Evolutionary conservation across 1,284 basidiomycete genomes (phyloP), one percentile per base, ranked within the genome.

Genomic region (Boletellus dicymbophilus): DNA sequence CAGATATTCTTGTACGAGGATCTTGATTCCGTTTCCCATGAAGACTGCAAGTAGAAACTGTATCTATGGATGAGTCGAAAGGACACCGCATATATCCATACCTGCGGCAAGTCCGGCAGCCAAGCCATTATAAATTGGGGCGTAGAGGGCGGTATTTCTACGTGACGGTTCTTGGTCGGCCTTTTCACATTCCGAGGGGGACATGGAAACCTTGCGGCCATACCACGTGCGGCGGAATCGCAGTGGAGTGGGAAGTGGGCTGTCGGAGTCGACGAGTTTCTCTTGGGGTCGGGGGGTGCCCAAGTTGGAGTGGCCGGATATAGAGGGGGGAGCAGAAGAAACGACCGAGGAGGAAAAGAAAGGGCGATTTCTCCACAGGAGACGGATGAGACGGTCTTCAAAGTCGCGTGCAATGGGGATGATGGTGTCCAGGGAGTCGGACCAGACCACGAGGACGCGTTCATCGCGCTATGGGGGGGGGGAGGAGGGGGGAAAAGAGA

Each of bases 301-400:
- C 3, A 48, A 3, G n/a, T 55, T 38, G 5, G 65, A 69, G 41
- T 68, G 66, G 5, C 62, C 58, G 9, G 63, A 65, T 25, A 53
- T 16, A 0, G 72, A 73, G n/a, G 51, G 40, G 2, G 58, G 57
- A 5, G 53, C 49, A 21, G 58, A 43, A 10, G 59, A 58, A 1
- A 50, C 28, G 13, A 50, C 4, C 8, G 63, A 57, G 3, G 61
- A 47, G 1, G 61, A 40, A 7, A 40, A 58, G 28, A 6, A 61
- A 30, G 53, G 72, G 48, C 59, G 72, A 50, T 59, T 72, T 60
- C 65, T 72, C 91, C 90, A 93, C 43, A 92, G 74, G 58, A 90
- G 82, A 61, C 83, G 81, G 66, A 91, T 88, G 63, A 93, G 79
- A 49, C 86, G 83, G 56, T 90, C 85, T 59, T 93, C 90, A 52